A percentile compares a stretch with the other conserved stretches of the same genome.
Evolutionary conservation across 179 eudicot species (phyloP).

Genomic region (Spergularia azorica): DNA sequence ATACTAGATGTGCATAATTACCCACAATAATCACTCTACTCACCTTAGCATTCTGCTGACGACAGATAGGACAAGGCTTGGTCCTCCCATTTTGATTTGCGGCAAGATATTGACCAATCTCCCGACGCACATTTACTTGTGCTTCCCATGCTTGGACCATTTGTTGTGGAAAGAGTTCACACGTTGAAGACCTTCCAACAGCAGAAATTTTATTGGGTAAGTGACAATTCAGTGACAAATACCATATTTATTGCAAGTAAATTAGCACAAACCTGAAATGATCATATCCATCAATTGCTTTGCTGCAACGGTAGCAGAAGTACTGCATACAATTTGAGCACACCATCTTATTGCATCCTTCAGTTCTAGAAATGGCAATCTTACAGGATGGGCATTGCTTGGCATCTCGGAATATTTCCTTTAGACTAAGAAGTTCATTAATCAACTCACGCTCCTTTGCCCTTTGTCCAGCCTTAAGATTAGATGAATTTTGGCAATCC

Average conservation of each 20-base stretch:
- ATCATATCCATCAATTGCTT: constrained; percentile 76
- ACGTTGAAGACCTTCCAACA: constrained; percentile 29
- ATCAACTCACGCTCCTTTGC: constrained; percentile 71
- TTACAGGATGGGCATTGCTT: constrained; percentile 92
- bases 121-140: constrained; percentile 54
- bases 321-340: constrained; percentile 69
- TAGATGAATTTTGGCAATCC: constrained; percentile 80
- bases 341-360: constrained; percentile 94
- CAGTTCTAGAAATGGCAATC: constrained; percentile 86
- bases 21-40: constrained; percentile 1
- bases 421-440: constrained; percentile 71
- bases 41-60: constrained; percentile 78
- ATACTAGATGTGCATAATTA: not conserved
- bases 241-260: not conserved
- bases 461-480: constrained; percentile 51
- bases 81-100: constrained; percentile 35
- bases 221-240: not conserved
- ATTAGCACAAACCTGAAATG: constrained; percentile 70
- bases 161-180: constrained; percentile 74
- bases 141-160: constrained; percentile 63
- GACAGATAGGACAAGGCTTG: constrained; percentile 71
- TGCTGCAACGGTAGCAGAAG: constrained; percentile 82
- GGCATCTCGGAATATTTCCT: constrained; percentile 69
- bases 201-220: not conserved
- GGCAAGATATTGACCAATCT: constrained; percentile 53